These are phyloP conservation scores for Chimonanthus salicifolius DNA, from an alignment of 164 flowering plant species.

Conservation along the genomic window DNA sequence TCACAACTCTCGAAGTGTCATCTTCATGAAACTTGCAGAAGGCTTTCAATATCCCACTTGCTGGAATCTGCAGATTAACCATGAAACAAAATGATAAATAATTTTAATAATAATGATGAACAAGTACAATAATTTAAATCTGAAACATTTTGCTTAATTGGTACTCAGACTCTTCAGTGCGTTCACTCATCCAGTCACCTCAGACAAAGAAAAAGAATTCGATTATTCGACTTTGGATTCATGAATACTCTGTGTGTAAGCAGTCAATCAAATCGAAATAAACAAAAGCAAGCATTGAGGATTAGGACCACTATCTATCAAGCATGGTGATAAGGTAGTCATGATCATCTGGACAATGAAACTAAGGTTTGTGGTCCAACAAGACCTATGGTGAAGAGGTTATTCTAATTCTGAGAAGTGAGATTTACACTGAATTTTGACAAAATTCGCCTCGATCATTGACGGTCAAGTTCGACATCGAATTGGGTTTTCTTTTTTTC, in stretches of 20 bases:
- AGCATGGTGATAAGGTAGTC: background rate
- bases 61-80: constrained; percentile 46
- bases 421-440: background rate
- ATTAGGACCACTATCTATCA: no score
- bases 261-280: background rate
- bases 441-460: background rate
- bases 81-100: background rate
- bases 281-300: background rate
- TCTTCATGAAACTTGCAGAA: constrained; percentile 36
- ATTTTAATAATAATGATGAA: background rate
- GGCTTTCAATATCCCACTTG: constrained; percentile 46
- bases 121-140: background rate
- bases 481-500: background rate
- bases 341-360: background rate
- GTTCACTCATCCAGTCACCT: background rate
- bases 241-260: background rate
- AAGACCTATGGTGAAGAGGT: background rate
- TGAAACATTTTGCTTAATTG: no score
- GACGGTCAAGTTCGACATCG: background rate
- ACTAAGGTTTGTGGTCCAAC: background rate
- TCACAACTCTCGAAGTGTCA: constrained; percentile 34
- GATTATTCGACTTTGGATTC: background rate
- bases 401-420: background rate
- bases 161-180: no score
- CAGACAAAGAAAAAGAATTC: background rate